phyloP scores from a whole-genome alignment of 495 filamentous ascomycete genomes.

The Chaetomium tenue region DNA sequence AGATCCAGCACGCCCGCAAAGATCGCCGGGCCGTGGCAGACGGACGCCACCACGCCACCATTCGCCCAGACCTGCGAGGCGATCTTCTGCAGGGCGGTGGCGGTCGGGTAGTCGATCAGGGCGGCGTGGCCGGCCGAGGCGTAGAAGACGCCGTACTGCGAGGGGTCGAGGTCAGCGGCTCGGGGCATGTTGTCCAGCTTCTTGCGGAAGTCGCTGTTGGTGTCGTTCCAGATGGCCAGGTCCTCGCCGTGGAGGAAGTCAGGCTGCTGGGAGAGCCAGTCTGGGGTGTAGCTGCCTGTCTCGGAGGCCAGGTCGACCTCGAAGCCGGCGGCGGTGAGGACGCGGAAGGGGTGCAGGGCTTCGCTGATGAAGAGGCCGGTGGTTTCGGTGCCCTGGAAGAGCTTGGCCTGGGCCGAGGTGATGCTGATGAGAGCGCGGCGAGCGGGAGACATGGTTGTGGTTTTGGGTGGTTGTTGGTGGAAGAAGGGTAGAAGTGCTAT shows the following conservation, averaged over 20 bases:
- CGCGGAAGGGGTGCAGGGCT: constrained; percentile 2
- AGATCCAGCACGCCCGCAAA: not conserved
- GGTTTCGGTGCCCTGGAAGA: constrained; percentile 3
- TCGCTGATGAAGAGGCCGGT: constrained; percentile 10
- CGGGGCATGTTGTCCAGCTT: constrained; percentile 7
- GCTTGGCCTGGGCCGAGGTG: constrained; percentile 4
- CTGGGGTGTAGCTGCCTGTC: not conserved
- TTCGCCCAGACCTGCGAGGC: not conserved
- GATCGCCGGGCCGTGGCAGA: not conserved
- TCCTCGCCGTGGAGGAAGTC: constrained; percentile 5
- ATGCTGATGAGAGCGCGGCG: constrained; percentile 6
- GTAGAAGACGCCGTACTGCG: not conserved
- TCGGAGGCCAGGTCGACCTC: constrained; percentile 7
- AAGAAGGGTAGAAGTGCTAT: not conserved
- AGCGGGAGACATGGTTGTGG: constrained; percentile 4
- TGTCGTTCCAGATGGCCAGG: constrained; percentile 10
- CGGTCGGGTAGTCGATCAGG: constrained; percentile 2
- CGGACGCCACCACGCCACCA: not conserved
- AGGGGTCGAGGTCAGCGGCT: not conserved
- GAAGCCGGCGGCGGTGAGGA: constrained; percentile 8
- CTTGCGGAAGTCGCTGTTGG: not conserved
- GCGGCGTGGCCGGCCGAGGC: constrained; percentile 5
- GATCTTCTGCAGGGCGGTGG: not conserved
- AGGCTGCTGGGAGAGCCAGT: constrained; percentile 9
- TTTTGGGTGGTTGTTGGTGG: not conserved